Evolutionary conservation across 306 rosid species (phyloP), one percentile per base, ranked within the genome.

Genomic region (Argentina anserina): DNA sequence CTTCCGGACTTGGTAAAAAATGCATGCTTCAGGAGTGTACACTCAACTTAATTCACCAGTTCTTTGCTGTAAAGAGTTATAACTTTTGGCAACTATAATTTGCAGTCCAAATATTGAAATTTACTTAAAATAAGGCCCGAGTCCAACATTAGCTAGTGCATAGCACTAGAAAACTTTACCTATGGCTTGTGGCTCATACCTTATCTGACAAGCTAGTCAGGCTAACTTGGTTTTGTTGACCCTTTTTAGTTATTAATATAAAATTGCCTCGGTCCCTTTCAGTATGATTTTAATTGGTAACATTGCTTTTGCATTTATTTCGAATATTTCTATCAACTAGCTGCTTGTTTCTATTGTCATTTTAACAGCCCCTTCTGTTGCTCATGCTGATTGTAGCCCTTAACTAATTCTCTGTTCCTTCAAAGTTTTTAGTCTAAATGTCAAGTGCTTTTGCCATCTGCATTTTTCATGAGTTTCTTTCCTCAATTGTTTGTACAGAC

Each of bases 401-500:
- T 4, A 67, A 26, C 7, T 33, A 21, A 20, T 10, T 49, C n/a
- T 46, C 45, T 70, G 15, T 3, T 2, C n/a, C 4, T 37, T 37
- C 2, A 47, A 28, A 20, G 20, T 41, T 28, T 18, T 20, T 3
- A 5, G 21, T 45, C 69, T 45, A 31, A n/a, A n/a, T n/a, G n/a
- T n/a, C n/a, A n/a, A n/a, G n/a, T 45, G 9, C 53, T 15, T n/a
- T 31, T 43, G n/a, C 42, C 76, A 41, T 50, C 37, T 59, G 21
- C 37, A 9, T 50, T 34, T 67, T 70, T 79, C 65, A 63, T 53
- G 50, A 66, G 11, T 72, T 72, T 75, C 4, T 55, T 67, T 42
- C 21, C 52, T 75, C 15, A n/a, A 47, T 76, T 62, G 58, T 63
- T 65, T 69, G 72, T 77, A 84, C 90, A 87, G 94, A 62, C 79